Evolutionary conservation across 352 stramenopile species (phyloP).

Genomic region (Globisporangium mamillatum): DNA sequence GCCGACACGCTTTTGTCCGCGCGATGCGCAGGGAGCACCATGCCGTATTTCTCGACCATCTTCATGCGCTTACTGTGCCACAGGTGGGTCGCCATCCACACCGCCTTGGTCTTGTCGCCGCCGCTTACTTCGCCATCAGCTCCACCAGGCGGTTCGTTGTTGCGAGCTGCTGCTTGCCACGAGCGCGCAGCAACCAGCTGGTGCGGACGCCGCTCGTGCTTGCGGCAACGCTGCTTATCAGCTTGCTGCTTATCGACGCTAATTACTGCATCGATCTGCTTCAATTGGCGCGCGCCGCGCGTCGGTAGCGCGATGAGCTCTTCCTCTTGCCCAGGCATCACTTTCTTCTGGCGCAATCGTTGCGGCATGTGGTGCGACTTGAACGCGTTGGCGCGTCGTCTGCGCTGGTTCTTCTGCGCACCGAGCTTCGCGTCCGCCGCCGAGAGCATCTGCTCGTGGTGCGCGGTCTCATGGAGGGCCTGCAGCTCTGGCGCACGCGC

Average conservation of each 20-base stretch:
- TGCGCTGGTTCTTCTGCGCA: conserved; percentile 58
- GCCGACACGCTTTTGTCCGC: conserved; percentile 68
- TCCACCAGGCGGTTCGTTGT: background rate
- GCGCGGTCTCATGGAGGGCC: conserved; percentile 61
- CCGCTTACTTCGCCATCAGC: background rate
- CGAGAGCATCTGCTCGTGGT: conserved; percentile 22
- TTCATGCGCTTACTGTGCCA: conserved; percentile 81
- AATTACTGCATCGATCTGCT: background rate
- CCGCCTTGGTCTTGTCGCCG: conserved; percentile 14
- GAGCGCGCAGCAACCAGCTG: conserved; percentile 36
- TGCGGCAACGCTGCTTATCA: conserved; percentile 39
- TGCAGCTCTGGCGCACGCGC: conserved; percentile 72
- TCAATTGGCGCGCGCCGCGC: background rate
- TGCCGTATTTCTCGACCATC: conserved; percentile 52
- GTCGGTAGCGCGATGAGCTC: conserved; percentile 23
- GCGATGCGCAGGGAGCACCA: conserved; percentile 41
- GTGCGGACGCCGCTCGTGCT: conserved; percentile 58
- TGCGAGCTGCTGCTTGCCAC: conserved; percentile 19
- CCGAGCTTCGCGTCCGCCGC: conserved; percentile 42
- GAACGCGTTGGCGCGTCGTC: conserved; percentile 75
- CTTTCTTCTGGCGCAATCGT: conserved; percentile 32
- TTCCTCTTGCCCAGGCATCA: conserved; percentile 9
- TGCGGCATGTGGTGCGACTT: conserved; percentile 70
- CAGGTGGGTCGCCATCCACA: conserved; percentile 63
- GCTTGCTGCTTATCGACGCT: background rate